Percentiles rank a stretch among this genome's conserved stretches.
These are phyloP conservation scores for Lasiosphaeria hispida DNA, from an alignment of 495 filamentous ascomycete species.

Conservation along the genomic window DNA sequence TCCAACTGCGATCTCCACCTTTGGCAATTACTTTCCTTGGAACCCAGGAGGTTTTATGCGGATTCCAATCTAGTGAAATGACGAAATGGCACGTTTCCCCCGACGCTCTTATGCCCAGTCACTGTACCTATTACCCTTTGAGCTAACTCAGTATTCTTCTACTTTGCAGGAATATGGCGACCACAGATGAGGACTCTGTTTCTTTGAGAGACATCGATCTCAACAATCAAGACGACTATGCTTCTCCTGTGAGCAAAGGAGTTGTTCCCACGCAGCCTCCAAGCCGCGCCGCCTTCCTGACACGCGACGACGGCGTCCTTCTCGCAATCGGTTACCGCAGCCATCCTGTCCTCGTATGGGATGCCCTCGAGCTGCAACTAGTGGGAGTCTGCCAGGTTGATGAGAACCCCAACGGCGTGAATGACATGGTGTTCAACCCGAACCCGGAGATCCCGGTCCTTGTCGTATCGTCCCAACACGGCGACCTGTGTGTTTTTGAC, in stretches of 20 bases:
- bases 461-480: conserved; percentile 19
- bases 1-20: conserved; percentile 7
- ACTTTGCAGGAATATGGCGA: conserved; percentile 8
- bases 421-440: conserved; percentile 26
- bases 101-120: no score
- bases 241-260: background rate
- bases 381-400: conserved; percentile 8
- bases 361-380: conserved; percentile 16
- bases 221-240: conserved; percentile 6
- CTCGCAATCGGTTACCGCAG: conserved; percentile 28
- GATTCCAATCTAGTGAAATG: conserved; percentile 17
- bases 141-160: background rate
- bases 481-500: conserved; percentile 26
- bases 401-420: conserved; percentile 15
- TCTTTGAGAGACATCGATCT: conserved; percentile 8
- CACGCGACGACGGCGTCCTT: conserved; percentile 9
- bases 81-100: conserved; percentile 17
- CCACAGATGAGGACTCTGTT: conserved; percentile 8
- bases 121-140: background rate
- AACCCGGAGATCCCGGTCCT: conserved; percentile 23
- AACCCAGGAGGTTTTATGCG: conserved; percentile 17
- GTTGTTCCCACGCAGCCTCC: conserved; percentile 13
- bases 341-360: conserved; percentile 22
- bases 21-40: conserved; percentile 15
- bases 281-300: conserved; percentile 16